Evolutionary conservation across 2,329 filamentous ascomycete genomes (phyloP), one percentile per base, ranked within the genome.

Genomic region (Aspergillus tubingensis): DNA sequence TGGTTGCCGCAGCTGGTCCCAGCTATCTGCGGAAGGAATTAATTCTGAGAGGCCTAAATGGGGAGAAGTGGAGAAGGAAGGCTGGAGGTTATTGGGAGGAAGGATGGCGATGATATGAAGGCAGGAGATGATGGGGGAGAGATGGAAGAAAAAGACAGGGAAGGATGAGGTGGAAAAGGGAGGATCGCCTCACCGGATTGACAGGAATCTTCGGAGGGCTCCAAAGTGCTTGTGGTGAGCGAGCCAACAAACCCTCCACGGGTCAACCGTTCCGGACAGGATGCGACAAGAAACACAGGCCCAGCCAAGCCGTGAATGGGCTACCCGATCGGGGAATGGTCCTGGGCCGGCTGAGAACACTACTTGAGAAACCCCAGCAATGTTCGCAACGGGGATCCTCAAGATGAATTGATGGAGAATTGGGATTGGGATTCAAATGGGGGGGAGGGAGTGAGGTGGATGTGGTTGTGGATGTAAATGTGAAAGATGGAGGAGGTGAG

Each of bases 181-280:
- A 59, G 57, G 36, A 59, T 60, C 53, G 59, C 59, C 62, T 62
- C 61, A 64, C 62, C 59, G 59, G 59, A 58, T 59, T 61, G 59
- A 58, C 57, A 60, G 59, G 62, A 64, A 62, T 64, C 62, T 64
- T 64, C 57, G 52, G 59, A 57, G 59, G 61, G 52, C 59, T 60
- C 58, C 32, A 52, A 61, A 61, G 44, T 59, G 55, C 57, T 55
- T 62, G 57, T 61, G 58, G 61, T 60, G 61, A 62, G 61, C 59
- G 56, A 62, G 61, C 62, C 62, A 64, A 57, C 62, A 61, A 64
- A 64, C 57, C 59, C 50, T 62, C 47, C 62, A 58, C 59, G 59
- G 57, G 53, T 63, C 54, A 59, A 55, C 56, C 61, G 55, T 59
- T 50, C 57, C 51, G 56, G 61, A 30, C 54, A 58, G 48, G 44